A percentile compares a stretch with the other conserved stretches of the same genome.
phyloP scores from a whole-genome alignment of 2,329 filamentous ascomycete genomes.

The Pseudogymnoascus sp. region DNA sequence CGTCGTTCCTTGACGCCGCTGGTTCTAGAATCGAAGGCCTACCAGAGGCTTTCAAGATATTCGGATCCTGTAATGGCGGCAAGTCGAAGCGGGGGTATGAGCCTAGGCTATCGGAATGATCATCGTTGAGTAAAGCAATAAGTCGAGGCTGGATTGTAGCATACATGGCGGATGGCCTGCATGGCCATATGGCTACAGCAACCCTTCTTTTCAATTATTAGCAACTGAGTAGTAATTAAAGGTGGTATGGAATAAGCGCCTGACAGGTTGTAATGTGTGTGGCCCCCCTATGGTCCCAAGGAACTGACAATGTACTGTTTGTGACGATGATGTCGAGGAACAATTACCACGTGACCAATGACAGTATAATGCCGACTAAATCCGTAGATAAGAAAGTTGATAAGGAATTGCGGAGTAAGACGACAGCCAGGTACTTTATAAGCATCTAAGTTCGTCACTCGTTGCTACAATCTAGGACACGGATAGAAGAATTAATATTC shows the following conservation, averaged over 20 bases:
- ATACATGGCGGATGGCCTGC: conserved; percentile 19
- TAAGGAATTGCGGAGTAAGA: conserved; percentile 5
- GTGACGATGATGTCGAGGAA: background rate
- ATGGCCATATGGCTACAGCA: background rate
- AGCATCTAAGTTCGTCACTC: background rate
- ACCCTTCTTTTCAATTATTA: background rate
- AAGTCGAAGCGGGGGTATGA: conserved; percentile 42
- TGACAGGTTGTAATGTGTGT: background rate
- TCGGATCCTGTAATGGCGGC: conserved; percentile 44
- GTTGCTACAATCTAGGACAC: background rate
- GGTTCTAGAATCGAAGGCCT: conserved; percentile 42
- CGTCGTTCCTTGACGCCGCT: conserved; percentile 27
- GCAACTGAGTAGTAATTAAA: background rate
- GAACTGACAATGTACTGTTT: background rate
- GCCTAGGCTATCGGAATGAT: conserved; percentile 22
- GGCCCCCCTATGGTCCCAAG: background rate
- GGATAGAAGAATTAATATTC: background rate
- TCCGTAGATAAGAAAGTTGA: background rate
- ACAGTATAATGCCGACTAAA: background rate
- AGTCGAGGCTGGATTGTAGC: conserved; percentile 57
- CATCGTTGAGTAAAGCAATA: conserved; percentile 55
- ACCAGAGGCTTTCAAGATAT: conserved; percentile 36
- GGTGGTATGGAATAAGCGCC: background rate
- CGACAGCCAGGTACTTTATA: conserved; percentile 8
- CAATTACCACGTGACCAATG: background rate